Evolutionary conservation across 257 asterid genomes (phyloP), one percentile per base, ranked within the genome.

Genomic region (Cruciata laevipes): DNA sequence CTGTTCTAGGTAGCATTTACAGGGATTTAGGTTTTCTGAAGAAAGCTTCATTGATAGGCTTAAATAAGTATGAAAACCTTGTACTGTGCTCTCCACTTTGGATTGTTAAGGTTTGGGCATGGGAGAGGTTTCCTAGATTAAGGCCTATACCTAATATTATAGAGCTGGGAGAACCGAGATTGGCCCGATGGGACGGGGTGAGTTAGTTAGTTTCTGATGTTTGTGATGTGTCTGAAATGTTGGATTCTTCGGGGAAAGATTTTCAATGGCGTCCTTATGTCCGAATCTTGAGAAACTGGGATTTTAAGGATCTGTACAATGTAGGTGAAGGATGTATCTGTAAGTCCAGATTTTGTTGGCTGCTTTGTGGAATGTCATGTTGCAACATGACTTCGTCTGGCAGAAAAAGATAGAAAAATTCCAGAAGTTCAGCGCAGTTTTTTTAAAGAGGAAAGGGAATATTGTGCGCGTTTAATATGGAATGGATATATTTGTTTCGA

Each of bases 31-130:
- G 42, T 1, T 20, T 55, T 18, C 17, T 30, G 37, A 59, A 59
- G 32, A 30, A 5, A 67, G 11, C 11, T 52, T 18, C 42, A 30
- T 74, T 59, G 67, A 21, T 3, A 11, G 24, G 17, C 1, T 37
- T 7, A 37, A 18, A 13, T 37, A 3, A 33, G 40, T 20, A 8
- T 10, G 17, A 38, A 3, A 24, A 14, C 7, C 38, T 40, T 23
- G 1, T 6, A 4, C 16, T 78, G 20, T 61, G 59, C 4, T 68
- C 81, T 13, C 77, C 81, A 1, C 62, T 86, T 18, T 71, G 65
- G 2, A 65, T 79, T 14, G 61, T 84, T 51, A 84, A 78, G 61
- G 63, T 76, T 37, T 84, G 93, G 87, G 77, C 69, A 14, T 82
- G 82, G 80, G 87, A 82, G 63, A 80, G 89, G 13, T 79, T 80